Percentiles rank a stretch among this genome's conserved stretches.
These are phyloP conservation scores for Aspergillus leporis DNA, from an alignment of 495 filamentous ascomycete genomes.

Conservation along the genomic window DNA sequence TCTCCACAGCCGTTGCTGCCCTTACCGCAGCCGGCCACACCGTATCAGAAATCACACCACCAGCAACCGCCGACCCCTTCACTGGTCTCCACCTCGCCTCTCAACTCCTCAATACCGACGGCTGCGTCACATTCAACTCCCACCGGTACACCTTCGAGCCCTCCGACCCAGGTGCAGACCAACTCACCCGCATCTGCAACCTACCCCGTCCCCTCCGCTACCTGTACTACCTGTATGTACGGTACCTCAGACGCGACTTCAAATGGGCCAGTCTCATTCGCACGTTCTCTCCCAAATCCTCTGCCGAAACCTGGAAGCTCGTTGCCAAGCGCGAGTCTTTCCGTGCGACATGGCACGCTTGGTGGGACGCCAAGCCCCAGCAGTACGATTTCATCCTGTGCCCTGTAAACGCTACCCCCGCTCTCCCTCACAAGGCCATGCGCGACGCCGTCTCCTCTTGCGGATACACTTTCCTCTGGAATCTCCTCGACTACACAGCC, in stretches of 20 bases:
- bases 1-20: constrained; percentile 67
- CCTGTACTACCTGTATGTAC: constrained; percentile 85
- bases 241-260: constrained; percentile 72
- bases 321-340: constrained; percentile 76
- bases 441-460: constrained; percentile 82
- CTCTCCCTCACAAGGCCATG: constrained; percentile 87
- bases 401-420: constrained; percentile 87
- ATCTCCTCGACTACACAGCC: constrained; percentile 84
- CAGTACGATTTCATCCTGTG: constrained; percentile 78
- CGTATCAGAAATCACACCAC: constrained; percentile 68
- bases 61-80: constrained; percentile 60
- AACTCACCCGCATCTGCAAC: constrained; percentile 70
- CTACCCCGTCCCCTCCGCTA: constrained; percentile 76
- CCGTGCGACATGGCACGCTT: constrained; percentile 74
- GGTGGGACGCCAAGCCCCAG: constrained; percentile 68
- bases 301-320: constrained; percentile 78
- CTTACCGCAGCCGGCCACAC: constrained; percentile 73
- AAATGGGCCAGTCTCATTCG: constrained; percentile 77
- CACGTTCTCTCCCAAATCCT: constrained; percentile 67
- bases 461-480: constrained; percentile 96
- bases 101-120: constrained; percentile 85
- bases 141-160: constrained; percentile 76
- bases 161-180: constrained; percentile 74
- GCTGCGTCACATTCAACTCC: constrained; percentile 78
- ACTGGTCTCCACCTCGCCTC: constrained; percentile 78